These are phyloP conservation scores for Lycium barbarum DNA, from an alignment of 257 asterid species.

Conservation along the genomic window DNA sequence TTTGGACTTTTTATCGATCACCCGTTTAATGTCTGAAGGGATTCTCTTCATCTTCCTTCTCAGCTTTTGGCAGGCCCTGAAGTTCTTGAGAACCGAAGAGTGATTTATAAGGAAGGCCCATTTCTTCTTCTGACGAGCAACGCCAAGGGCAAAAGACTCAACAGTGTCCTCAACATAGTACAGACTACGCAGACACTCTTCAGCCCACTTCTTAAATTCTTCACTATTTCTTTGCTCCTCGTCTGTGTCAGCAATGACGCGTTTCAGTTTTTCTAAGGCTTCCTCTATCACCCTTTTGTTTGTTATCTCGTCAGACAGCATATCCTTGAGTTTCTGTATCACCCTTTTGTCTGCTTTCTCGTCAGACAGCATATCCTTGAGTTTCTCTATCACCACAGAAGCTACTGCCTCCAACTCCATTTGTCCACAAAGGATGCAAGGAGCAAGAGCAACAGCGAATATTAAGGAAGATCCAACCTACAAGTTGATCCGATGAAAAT, in stretches of 20 bases:
- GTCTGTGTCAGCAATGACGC: constrained; percentile 24
- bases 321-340: constrained; percentile 39
- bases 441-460: neutral
- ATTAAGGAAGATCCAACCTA: neutral
- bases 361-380: too few species aligned
- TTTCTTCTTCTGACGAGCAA: constrained; percentile 28
- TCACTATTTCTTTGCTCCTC: neutral
- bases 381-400: constrained; percentile 40
- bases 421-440: neutral
- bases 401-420: constrained; percentile 41
- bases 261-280: constrained; percentile 7
- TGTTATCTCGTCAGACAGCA: constrained; percentile 29
- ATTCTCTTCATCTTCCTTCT: constrained; percentile 35
- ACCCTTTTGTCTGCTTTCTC: too few species aligned
- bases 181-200: constrained; percentile 28
- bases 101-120: constrained; percentile 36
- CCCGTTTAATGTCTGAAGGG: neutral
- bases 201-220: constrained; percentile 28
- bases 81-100: constrained; percentile 35
- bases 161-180: constrained; percentile 45
- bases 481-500: neutral
- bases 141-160: constrained; percentile 35
- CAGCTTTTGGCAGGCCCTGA: constrained; percentile 32
- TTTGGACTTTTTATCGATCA: neutral
- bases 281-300: constrained; percentile 15